Evolutionary conservation across 2,329 filamentous ascomycete species (phyloP), one percentile per base, ranked within the genome.

Genomic region (Purpureocillium lavendulum): DNA sequence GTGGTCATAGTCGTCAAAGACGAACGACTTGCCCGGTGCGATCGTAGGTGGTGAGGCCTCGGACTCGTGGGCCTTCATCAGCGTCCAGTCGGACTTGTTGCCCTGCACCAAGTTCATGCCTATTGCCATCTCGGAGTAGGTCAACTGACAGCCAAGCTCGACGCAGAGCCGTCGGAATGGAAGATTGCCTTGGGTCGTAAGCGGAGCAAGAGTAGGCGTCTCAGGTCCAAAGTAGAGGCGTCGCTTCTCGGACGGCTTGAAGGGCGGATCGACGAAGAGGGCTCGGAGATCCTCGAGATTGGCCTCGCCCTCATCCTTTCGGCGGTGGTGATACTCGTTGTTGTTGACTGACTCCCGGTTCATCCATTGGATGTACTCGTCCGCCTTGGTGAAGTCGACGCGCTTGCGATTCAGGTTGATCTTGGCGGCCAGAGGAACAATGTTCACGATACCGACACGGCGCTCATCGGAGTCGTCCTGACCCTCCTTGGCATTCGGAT

Each of bases 51-150:
- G 77, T 16, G 67, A 62, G 14, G 83, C 69, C 61, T 98, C 92
- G 7, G 82, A 84, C 57, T 88, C 80, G 57, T 98, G 92, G 3
- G 87, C 87, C 61, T 92, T 94, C 72, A 97, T 78, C 40, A 98
- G 70, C 15, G 92, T 88, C 92, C 92, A 98, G 66, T 98, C 92
- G 2, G 82, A 74, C 63, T 90, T 94, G 47, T 84, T 78, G 29
- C 92, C 92, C 60, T 96, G 88, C 6, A 98, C 73, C 32, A 98
- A 66, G 9, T 90, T 89, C 61, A 94, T 68, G 21, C 87, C 82
- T 75, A 98, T 85, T 4, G 90, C 92, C 92, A 98, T 98, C 63
- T 98, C 92, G 0, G 90, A 97, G 68, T 95, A 98, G 0, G 92
- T 98, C 36, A 94, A 72, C 56, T 96, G 84, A 21, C 88, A 89